phyloP scores from a whole-genome alignment of 352 stramenopile species.

The Globisporangium orthogonon region DNA sequence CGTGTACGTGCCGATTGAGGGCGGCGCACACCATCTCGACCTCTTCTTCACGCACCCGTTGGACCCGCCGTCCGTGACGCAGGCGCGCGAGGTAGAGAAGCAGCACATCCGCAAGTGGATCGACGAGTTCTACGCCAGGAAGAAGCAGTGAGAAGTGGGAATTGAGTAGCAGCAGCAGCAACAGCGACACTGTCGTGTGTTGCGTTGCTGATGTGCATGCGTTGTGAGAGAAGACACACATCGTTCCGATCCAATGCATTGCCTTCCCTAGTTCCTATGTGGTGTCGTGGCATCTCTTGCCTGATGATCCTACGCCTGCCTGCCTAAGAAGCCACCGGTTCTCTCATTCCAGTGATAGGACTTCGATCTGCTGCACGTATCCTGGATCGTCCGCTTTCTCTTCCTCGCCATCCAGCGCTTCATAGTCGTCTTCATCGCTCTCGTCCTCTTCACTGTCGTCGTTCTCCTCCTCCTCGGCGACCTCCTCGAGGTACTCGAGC shows the following conservation, averaged over 20 bases:
- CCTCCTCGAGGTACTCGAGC: slow-evolving; percentile 53
- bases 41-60: slow-evolving; percentile 70
- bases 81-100: slow-evolving; percentile 38
- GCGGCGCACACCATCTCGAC: slow-evolving; percentile 68
- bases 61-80: slow-evolving; percentile 39
- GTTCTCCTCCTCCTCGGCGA: slow-evolving; percentile 29
- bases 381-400: slow-evolving; percentile 11
- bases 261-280: too few species aligned
- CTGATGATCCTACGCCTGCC: too few species aligned
- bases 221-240: not conserved
- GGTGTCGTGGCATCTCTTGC: too few species aligned
- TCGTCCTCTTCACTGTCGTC: slow-evolving; percentile 17
- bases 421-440: slow-evolving; percentile 11
- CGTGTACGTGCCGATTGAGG: slow-evolving; percentile 40
- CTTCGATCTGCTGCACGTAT: slow-evolving; percentile 19
- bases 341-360: not conserved
- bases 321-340: not conserved
- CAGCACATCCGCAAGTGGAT: slow-evolving; percentile 58
- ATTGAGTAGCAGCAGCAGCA: not conserved
- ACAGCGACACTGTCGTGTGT: too few species aligned
- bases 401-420: not conserved
- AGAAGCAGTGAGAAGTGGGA: not conserved
- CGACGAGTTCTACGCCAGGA: slow-evolving; percentile 19
- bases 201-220: too few species aligned
- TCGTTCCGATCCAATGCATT: too few species aligned